Conservation (phyloP, 2,329 filamentous ascomycete genomes). For the Blumeria hordei region DNA sequence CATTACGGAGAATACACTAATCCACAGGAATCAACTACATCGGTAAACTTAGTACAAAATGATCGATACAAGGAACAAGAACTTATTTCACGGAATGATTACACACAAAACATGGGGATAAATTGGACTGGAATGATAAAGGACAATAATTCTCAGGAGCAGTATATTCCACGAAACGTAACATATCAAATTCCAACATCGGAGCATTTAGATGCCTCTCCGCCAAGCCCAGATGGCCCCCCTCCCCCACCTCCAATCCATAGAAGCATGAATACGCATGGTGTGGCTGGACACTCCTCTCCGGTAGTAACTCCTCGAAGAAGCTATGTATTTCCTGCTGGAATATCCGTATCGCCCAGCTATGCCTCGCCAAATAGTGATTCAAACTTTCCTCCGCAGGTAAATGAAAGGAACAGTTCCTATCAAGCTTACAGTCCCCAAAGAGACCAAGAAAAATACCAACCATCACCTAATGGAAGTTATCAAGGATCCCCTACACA, state of each 20-base stretch:
- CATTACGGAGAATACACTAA: background rate
- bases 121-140: constrained; percentile 5
- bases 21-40: background rate
- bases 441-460: constrained; percentile 9
- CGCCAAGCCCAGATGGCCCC: constrained; percentile 14
- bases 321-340: constrained; percentile 8
- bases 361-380: background rate
- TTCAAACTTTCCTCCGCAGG: background rate
- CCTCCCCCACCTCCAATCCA: constrained; percentile 15
- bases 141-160: constrained; percentile 4
- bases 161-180: constrained; percentile 9
- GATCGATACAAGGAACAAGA: background rate
- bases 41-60: background rate
- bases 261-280: constrained; percentile 7
- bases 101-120: background rate
- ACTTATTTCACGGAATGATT: background rate
- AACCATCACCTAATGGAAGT: constrained; percentile 6
- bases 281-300: constrained; percentile 8
- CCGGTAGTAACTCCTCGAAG: constrained; percentile 6
- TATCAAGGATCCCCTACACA: constrained; percentile 13
- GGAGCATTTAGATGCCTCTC: constrained; percentile 10
- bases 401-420: background rate
- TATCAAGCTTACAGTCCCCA: constrained; percentile 12
- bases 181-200: constrained; percentile 11
- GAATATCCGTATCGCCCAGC: background rate